A percentile compares a stretch with the other conserved stretches of the same genome.
Conservation (phyloP, 78 protist genomes). For the slime mould (Dictyostelium discoideum) region DNA sequence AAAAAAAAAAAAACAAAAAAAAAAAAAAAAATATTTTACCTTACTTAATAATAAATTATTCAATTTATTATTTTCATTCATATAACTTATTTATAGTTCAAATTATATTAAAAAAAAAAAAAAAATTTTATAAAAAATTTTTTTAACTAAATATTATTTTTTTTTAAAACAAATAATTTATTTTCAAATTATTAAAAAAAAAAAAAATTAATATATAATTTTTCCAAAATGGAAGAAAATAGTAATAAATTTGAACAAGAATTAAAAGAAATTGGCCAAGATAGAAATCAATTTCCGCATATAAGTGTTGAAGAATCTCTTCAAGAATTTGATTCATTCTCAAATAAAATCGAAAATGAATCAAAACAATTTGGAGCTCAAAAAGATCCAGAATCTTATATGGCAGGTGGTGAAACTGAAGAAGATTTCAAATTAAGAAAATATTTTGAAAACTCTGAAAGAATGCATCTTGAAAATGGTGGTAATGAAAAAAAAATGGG, state of each 20-base stretch:
- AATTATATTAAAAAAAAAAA: too few species aligned
- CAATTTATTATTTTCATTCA: too few species aligned
- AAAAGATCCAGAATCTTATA: not conserved
- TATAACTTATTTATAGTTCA: too few species aligned
- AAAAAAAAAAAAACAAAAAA: too few species aligned
- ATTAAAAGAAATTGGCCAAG: not conserved
- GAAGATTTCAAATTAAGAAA: slow-evolving; percentile 65
- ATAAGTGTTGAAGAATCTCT: not conserved
- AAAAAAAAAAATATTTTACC: too few species aligned
- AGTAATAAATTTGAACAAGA: not conserved
- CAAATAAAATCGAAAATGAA: not conserved
- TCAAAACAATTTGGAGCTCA: not conserved
- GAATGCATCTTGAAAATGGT: slow-evolving; percentile 31
- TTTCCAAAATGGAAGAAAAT: not conserved
- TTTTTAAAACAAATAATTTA: too few species aligned
- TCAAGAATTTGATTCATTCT: not conserved
- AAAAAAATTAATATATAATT: too few species aligned
- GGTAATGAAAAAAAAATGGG: slow-evolving; percentile 66
- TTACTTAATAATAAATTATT: too few species aligned
- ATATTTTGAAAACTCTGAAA: slow-evolving; percentile 69
- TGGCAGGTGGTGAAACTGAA: slow-evolving; percentile 19
- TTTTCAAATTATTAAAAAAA: too few species aligned
- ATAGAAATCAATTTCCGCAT: not conserved
- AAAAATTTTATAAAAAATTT: too few species aligned
- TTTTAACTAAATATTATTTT: too few species aligned